Percentiles rank a stretch among this genome's conserved stretches.
These are phyloP conservation scores for Tylopilus vinaceipallidus DNA, from an alignment of 768 basidiomycete species.

Conservation along the genomic window DNA sequence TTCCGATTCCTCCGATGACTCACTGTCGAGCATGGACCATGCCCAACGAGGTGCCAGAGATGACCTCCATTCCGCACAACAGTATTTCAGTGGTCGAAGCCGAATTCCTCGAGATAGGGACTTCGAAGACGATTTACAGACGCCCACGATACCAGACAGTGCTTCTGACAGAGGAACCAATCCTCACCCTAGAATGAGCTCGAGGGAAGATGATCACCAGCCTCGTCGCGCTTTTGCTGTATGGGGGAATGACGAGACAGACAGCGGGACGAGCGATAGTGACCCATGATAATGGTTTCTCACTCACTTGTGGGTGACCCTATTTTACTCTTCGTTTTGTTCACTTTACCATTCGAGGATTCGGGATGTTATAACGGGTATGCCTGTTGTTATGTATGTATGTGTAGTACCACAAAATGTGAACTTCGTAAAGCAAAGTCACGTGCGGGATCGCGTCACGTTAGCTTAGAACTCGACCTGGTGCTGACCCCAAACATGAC, in stretches of 20 bases:
- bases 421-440: not conserved
- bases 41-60: conserved; percentile 51
- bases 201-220: conserved; percentile 26
- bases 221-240: conserved; percentile 71
- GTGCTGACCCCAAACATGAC: conserved; percentile 12
- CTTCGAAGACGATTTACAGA: conserved; percentile 54
- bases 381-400: conserved; percentile 3
- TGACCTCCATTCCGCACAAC: conserved; percentile 43
- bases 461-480: not conserved
- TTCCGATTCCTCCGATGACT: conserved; percentile 40
- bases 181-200: conserved; percentile 9
- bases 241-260: conserved; percentile 87
- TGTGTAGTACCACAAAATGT: too few relatives aligned
- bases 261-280: conserved; percentile 78
- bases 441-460: conserved; percentile 14
- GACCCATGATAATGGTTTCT: conserved; percentile 35
- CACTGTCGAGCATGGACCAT: conserved; percentile 33
- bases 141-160: conserved; percentile 53
- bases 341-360: not conserved
- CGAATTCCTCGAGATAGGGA: conserved; percentile 63
- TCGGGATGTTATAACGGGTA: not conserved
- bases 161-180: conserved; percentile 12
- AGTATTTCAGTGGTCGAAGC: conserved; percentile 44
- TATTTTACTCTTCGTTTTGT: not conserved
- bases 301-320: not conserved